Percentiles rank a stretch among this genome's conserved stretches.
phyloP scores from a whole-genome alignment of 352 stramenopile species.

The Pythium pyrilobum region DNA sequence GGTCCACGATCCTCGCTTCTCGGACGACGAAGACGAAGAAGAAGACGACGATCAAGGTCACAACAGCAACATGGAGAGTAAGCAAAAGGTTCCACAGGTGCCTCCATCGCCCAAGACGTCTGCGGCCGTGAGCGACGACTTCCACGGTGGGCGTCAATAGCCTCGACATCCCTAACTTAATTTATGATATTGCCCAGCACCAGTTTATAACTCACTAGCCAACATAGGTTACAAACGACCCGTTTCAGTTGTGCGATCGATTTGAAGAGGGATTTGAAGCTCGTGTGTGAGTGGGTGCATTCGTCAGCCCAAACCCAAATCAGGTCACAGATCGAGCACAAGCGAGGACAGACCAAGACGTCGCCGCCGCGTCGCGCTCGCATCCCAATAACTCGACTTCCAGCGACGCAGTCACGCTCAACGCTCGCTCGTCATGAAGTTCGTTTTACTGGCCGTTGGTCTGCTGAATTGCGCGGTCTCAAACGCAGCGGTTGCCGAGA shows the following conservation, averaged over 20 bases:
- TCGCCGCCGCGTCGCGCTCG: no score
- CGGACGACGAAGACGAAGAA: conserved; percentile 54
- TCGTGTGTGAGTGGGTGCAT: neutral
- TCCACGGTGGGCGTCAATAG: no score
- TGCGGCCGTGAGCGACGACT: neutral
- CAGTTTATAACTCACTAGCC: no score
- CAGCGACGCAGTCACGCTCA: no score
- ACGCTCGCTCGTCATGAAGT: no score
- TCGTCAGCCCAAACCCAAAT: conserved; percentile 3
- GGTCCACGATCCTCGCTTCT: conserved; percentile 35
- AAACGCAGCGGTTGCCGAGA: neutral
- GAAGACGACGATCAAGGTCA: conserved; percentile 8
- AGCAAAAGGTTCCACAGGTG: neutral
- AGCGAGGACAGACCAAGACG: no score
- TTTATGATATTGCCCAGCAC: no score
- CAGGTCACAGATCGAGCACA: no score
- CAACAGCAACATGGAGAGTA: no score
- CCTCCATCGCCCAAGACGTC: neutral
- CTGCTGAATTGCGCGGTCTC: conserved; percentile 12
- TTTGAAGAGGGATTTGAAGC: conserved; percentile 16
- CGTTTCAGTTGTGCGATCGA: conserved; percentile 6
- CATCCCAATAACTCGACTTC: no score
- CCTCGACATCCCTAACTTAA: no score
- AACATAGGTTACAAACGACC: conserved; percentile 4
- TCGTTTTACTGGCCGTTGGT: neutral